A percentile compares a stretch with the other conserved stretches of the same genome.
Conservation (phyloP, 225 moss, liverwort and hornwort genomes). For the Asterella californica region DNA sequence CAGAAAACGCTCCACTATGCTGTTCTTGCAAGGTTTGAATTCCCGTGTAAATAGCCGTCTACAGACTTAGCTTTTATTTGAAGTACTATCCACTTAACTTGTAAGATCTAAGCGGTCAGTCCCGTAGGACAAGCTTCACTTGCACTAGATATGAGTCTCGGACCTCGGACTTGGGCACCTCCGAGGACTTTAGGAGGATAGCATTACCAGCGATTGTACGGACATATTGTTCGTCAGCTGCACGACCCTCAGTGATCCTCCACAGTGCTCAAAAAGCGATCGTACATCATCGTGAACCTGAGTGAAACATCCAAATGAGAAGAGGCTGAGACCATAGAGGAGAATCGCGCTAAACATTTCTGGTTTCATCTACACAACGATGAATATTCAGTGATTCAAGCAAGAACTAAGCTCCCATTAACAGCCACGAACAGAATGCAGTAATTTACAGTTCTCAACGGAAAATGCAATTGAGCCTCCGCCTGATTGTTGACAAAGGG, state of each 20-base stretch:
- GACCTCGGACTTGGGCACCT: background rate
- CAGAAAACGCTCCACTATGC: background rate
- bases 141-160: background rate
- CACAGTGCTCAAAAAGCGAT: slow-evolving; percentile 74
- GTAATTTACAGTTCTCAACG: background rate
- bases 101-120: background rate
- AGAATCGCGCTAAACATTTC: background rate
- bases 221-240: slow-evolving; percentile 85
- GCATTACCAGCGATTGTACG: slow-evolving; percentile 36
- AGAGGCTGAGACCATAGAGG: background rate
- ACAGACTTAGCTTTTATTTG: background rate
- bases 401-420: no score
- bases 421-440: background rate
- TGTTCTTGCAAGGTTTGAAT: background rate
- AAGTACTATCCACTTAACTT: background rate
- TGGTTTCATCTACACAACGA: no score
- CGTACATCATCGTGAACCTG: slow-evolving; percentile 62
- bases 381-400: background rate
- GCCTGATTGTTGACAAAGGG: no score
- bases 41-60: background rate
- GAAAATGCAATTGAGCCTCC: background rate
- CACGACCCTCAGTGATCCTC: slow-evolving; percentile 61
- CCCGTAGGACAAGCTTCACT: background rate
- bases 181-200: background rate
- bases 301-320: background rate